Base-by-base conservation (phyloP, 116 monocot species). In the Trichopus zeylanicus region DNA sequence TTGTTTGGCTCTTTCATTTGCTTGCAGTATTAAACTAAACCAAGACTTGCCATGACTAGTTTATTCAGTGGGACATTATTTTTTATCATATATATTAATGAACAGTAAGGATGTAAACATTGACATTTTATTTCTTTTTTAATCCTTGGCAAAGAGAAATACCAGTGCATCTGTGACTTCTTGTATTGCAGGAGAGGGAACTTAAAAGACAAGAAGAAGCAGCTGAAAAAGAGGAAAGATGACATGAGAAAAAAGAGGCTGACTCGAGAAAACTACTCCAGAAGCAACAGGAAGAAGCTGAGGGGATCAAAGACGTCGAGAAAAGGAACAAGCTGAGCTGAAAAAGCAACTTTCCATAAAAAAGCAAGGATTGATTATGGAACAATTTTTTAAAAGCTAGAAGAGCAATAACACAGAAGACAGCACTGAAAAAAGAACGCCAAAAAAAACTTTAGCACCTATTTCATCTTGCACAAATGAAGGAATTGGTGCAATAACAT, bases 361-460 rank as follows among this genome's bases (percentile, higher is more conserved):
- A 34, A 98, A 88, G 56, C 98, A 98, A 74, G 98, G 82, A 57
- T 65, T 73, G 31, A 68, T 98, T 27, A 87, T 98, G 98, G 75
- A 98, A 65, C 69, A 78, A 12, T 91, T 98, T 78, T 78, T 98
- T 30, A 91, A 82, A 47, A 60, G 57, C n/a, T 76, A 66, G 25
- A 84, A 79, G 33, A 55, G n/a, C 30, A 71, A 57, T 75, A 57
- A 56, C 31, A 59, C 48, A 46, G 39, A 28, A 48, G 58, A 72
- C 12, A 34, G 55, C 26, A 1, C 53, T 20, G 70, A 62, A 11
- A 63, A 61, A 3, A 18, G 20, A 25, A n/a, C 29, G 21, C 26
- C 65, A 16, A 67, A 3, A 27, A 63, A 69, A 30, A 52, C 23
- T 16, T 15, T 32, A 4, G 22, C 15, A 5, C 27, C 4, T 62